Evolutionary conservation across 257 asterid species (phyloP).

Genomic region (Fraxinus americana): DNA sequence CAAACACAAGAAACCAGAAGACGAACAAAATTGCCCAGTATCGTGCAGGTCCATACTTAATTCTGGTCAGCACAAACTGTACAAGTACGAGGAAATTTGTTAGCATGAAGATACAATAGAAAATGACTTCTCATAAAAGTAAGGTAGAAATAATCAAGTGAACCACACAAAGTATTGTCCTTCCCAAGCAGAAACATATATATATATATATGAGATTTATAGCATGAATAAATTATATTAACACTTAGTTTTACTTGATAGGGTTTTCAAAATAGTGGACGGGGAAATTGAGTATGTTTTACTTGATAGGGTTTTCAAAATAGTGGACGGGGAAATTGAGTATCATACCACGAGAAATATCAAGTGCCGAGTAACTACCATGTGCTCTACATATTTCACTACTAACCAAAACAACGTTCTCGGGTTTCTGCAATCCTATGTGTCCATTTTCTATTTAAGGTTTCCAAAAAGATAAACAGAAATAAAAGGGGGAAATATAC

Average conservation of each 20-base stretch:
- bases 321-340: not conserved
- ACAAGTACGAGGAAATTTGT: constrained; percentile 22
- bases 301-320: not conserved
- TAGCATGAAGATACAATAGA: constrained; percentile 23
- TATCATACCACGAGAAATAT: not conserved
- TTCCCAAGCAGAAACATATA: not conserved
- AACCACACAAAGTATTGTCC: not conserved
- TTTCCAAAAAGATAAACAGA: not conserved
- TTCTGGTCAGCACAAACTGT: constrained; percentile 93
- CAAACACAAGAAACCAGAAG: constrained; percentile 95
- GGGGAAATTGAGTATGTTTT: not conserved
- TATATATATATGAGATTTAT: not conserved
- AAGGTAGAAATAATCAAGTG: not conserved
- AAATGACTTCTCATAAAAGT: not conserved
- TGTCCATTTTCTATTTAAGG: not conserved
- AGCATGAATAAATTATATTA: not conserved
- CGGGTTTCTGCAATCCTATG: not conserved
- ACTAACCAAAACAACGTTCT: not conserved
- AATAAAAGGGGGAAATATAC: not conserved
- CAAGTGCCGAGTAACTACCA: not conserved
- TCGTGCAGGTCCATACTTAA: constrained; percentile 94
- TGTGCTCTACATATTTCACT: not conserved
- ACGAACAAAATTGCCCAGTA: constrained; percentile 95
- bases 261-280: not conserved
- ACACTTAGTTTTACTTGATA: not conserved